These are phyloP conservation scores for Malus hybrid DNA, from an alignment of 331 rosid genomes.

Conservation along the genomic window DNA sequence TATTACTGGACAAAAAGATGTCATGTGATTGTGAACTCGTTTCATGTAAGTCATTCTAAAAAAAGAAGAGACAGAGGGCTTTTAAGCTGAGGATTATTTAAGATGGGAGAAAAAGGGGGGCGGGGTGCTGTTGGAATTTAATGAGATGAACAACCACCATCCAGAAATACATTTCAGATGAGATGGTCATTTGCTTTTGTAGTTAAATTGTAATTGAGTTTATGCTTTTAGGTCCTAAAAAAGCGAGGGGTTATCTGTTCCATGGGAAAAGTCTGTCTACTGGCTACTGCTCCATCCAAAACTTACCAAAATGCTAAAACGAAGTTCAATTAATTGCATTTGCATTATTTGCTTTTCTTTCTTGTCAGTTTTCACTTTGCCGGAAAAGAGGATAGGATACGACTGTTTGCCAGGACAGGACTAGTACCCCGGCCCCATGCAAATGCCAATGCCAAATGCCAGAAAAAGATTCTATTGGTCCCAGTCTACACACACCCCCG, in stretches of 20 bases:
- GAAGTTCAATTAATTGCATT: no score
- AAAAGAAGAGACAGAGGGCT: no score
- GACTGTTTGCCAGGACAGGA: not conserved
- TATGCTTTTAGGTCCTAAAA: not conserved
- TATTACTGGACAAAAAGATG: no score
- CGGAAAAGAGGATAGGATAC: not conserved
- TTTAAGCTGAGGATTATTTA: not conserved
- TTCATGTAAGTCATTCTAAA: no score
- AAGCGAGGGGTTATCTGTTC: not conserved
- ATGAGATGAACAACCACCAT: conserved; percentile 13
- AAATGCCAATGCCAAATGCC: not conserved
- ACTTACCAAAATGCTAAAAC: no score
- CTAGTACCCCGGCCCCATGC: no score
- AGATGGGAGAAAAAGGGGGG: not conserved
- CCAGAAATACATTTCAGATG: not conserved
- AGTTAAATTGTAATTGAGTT: not conserved
- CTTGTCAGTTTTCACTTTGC: not conserved
- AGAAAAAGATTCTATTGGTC: not conserved
- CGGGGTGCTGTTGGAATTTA: conserved; percentile 20
- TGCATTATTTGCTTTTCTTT: no score
- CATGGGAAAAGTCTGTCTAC: not conserved
- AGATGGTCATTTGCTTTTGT: not conserved
- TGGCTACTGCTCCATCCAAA: not conserved
- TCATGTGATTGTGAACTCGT: no score
- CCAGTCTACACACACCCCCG: not conserved